Base-by-base conservation (phyloP, 441 rosid genomes). In the Populus trichocarpa region DNA sequence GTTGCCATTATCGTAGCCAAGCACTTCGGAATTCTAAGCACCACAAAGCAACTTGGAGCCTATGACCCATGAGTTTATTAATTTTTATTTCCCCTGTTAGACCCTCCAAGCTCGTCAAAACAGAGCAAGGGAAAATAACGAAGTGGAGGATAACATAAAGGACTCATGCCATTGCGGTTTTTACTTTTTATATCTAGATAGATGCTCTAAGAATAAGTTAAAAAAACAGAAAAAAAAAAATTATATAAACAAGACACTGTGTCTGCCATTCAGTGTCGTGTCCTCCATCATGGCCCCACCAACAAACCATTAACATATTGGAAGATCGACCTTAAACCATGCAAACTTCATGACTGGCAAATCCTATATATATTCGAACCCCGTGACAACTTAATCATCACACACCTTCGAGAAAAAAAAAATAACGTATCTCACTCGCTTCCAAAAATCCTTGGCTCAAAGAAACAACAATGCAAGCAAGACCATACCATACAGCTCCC, bases 391-490 rank as follows among this genome's bases (percentile, higher is more conserved):
- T 50, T 7, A 68, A 9, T 22, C 6, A 22, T 22, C 68, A 33
- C 70, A 22, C 70, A 16, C 22, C 59, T 8, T 20, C 13, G 16
- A 59, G 28, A 36, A 32, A 36, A 2, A 20, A 14, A 36, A 8
- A 36, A 8, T 8, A 8, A 8, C 11, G 50, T 40, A 3, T 64
- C 40, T 11, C 28, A 28, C 71, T 65, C 69, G 18, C 71, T 28
- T 26, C 65, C 79, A 69, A 69, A 42, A 30, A 13, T 38, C 42
- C 42, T 2, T 38, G 5, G 57, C 57, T 46, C 57, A 46, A 4
- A 46, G 2, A 46, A 46, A 13, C 1, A 14, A 46, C 6, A 46
- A 89, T 86, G 89, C 89, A 70, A 73, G 79, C 87, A 73, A 78
- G 78, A 57, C 78, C 70, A 16, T 78, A n/a, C 72, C 80, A 64